Conservation (phyloP, 129 eudicot genomes). For the Lactuca saligna region DNA sequence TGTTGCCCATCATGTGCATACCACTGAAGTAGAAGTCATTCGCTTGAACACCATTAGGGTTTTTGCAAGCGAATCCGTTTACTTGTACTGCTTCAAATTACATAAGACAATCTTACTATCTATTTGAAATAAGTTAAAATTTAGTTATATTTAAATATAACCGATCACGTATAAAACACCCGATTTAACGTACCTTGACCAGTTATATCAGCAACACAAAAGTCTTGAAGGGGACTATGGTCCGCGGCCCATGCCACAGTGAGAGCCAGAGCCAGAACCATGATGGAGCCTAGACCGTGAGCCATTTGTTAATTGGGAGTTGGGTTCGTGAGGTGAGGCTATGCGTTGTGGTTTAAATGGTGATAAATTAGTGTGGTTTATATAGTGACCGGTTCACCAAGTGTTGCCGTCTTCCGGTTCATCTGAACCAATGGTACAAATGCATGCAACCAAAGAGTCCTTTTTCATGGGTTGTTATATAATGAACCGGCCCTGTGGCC, state of each 20-base stretch:
- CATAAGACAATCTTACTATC: neutral
- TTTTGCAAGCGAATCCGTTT: slow-evolving; percentile 36
- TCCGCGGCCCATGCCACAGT: slow-evolving; percentile 29
- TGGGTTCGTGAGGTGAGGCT: slow-evolving; percentile 2
- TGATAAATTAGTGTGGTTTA: slow-evolving; percentile 11
- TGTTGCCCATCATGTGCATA: slow-evolving; percentile 31
- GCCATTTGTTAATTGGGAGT: slow-evolving; percentile 11
- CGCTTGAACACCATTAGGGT: slow-evolving; percentile 25
- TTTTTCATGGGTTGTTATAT: slow-evolving; percentile 18
- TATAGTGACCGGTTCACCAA: slow-evolving; percentile 17
- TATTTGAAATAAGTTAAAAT: neutral
- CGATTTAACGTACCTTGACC: slow-evolving; percentile 28
- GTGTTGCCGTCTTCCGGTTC: slow-evolving; percentile 26
- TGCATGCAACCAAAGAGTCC: neutral
- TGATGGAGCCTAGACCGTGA: neutral
- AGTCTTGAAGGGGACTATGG: slow-evolving; percentile 52
- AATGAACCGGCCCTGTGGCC: slow-evolving; percentile 13
- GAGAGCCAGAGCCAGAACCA: slow-evolving; percentile 23
- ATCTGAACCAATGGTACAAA: slow-evolving; percentile 1
- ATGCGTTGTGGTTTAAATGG: slow-evolving; percentile 16
- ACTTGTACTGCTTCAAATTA: slow-evolving; percentile 20
- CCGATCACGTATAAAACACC: neutral
- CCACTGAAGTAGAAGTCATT: slow-evolving; percentile 33
- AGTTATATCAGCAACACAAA: slow-evolving; percentile 37
- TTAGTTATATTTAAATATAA: too few relatives aligned